These are phyloP conservation scores for Periglandula ipomoeae DNA, from an alignment of 2,329 filamentous ascomycete species.

Conservation along the genomic window DNA sequence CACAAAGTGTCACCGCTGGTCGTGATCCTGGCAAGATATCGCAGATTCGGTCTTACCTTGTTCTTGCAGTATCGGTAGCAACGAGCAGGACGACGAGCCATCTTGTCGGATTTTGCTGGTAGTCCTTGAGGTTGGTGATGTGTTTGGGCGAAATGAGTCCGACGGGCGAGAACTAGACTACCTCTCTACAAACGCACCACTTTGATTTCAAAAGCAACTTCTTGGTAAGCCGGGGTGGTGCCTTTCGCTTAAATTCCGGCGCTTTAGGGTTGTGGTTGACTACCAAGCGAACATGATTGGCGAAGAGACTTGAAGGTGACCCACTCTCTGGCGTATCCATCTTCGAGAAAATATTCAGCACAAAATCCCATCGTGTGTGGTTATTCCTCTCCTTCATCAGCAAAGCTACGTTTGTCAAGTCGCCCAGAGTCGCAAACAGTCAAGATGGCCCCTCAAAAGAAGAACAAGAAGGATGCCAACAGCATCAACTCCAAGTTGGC, in stretches of 20 bases:
- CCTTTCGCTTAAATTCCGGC: conserved; percentile 27
- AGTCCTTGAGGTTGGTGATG: conserved; percentile 23
- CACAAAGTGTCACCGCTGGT: not conserved
- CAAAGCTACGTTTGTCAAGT: conserved; percentile 18
- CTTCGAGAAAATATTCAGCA: conserved; percentile 1
- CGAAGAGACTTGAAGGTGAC: not conserved
- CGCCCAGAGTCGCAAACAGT: conserved; percentile 25
- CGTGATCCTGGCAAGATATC: conserved; percentile 4
- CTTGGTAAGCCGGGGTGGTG: conserved; percentile 21
- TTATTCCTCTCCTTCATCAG: conserved; percentile 11
- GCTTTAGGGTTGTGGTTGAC: conserved; percentile 28
- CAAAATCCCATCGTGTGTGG: too few relatives aligned
- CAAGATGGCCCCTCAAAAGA: conserved; percentile 64
- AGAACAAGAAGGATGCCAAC: conserved; percentile 77
- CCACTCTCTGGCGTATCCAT: not conserved
- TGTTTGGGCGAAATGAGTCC: conserved; percentile 24
- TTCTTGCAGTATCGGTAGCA: conserved; percentile 99
- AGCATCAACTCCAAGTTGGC: conserved; percentile 54
- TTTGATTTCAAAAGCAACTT: conserved; percentile 49
- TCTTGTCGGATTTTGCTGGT: conserved; percentile 62
- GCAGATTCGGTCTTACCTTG: conserved; percentile 62
- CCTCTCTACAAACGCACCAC: conserved; percentile 21
- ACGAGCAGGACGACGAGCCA: conserved; percentile 98
- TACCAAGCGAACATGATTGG: not conserved
- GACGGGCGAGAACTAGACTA: conserved; percentile 18